Percentiles rank a stretch among this genome's conserved stretches.
Evolutionary conservation across 2,329 filamentous ascomycete genomes (phyloP).

Genomic region (Fusarium stilboides): DNA sequence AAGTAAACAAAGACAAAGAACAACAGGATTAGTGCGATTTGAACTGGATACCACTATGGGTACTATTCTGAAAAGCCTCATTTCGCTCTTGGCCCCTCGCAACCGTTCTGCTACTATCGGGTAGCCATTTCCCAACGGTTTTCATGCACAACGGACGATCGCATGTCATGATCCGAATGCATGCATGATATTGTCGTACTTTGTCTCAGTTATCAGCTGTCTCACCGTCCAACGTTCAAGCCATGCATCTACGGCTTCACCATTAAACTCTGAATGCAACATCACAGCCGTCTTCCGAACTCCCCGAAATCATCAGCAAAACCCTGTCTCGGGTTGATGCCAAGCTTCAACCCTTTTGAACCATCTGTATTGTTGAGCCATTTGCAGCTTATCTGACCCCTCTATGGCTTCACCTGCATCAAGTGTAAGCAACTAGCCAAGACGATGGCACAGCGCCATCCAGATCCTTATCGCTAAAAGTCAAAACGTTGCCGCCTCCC

Average conservation of each 20-base stretch:
- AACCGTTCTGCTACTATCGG: neutral
- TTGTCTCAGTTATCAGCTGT: neutral
- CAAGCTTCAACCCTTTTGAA: constrained; percentile 1
- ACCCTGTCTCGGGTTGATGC: constrained; percentile 14
- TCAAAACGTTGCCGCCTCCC: constrained; percentile 7
- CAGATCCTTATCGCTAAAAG: constrained; percentile 8
- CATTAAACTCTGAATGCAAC: constrained; percentile 1
- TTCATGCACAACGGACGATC: neutral
- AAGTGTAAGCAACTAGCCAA: constrained; percentile 6
- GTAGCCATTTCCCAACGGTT: neutral
- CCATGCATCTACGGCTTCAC: constrained; percentile 1
- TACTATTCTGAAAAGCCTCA: constrained; percentile 33
- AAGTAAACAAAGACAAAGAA: constrained; percentile 24
- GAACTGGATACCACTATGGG: constrained; percentile 22
- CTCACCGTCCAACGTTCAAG: neutral
- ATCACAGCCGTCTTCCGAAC: constrained; percentile 13
- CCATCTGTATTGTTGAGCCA: constrained; percentile 4
- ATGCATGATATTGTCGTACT: constrained; percentile 1
- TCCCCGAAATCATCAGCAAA: constrained; percentile 12
- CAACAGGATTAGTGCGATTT: constrained; percentile 22
- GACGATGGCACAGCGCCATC: constrained; percentile 4
- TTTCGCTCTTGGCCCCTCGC: neutral
- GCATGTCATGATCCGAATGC: neutral
- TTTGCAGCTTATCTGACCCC: constrained; percentile 8
- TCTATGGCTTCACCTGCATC: constrained; percentile 20